Percentiles rank a stretch among this genome's conserved stretches.
phyloP scores from a whole-genome alignment of 73 alveolate genomes.

The Tetrahymena borealis region DNA sequence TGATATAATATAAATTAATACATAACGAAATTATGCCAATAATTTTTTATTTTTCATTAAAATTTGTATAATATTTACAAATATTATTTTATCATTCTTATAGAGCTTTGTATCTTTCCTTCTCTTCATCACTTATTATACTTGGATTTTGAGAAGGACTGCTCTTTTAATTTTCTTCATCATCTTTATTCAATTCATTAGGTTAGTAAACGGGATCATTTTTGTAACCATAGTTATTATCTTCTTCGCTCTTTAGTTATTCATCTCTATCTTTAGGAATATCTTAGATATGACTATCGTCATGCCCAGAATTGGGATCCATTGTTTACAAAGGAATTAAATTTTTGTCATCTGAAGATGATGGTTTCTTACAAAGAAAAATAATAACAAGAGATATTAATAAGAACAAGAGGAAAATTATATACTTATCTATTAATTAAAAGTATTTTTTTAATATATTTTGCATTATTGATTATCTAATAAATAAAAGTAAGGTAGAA shows the following conservation, averaged over 20 bases:
- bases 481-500: neutral
- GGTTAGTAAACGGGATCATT: neutral
- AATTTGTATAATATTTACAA: neutral
- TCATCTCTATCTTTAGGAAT: neutral
- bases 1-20: too few species aligned
- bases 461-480: too few species aligned
- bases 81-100: neutral
- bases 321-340: neutral
- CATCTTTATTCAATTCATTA: neutral
- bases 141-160: too few species aligned
- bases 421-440: neutral
- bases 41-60: neutral
- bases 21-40: too few species aligned
- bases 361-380: neutral
- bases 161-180: neutral
- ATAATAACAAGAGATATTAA: neutral
- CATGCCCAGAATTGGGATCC: neutral
- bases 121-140: neutral
- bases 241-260: neutral
- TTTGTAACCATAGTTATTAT: neutral
- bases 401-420: neutral
- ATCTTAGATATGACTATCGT: neutral
- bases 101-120: neutral
- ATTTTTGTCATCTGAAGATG: neutral
- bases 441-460: neutral